Percentiles rank a stretch among this genome's conserved stretches.
Conservation (phyloP, 169 alveolate species). For the Plasmodium knowlesi region DNA sequence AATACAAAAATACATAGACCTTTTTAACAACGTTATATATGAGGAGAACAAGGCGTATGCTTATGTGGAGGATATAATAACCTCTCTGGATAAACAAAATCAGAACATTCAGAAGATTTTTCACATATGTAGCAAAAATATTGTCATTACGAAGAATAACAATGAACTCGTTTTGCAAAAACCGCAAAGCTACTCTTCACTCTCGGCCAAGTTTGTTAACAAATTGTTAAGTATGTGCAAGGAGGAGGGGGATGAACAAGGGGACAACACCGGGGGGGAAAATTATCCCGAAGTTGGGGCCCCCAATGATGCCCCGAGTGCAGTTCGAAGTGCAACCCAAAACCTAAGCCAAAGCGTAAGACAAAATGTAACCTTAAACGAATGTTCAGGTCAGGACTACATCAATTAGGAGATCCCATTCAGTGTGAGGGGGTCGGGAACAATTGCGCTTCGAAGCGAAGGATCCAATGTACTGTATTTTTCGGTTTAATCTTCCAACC, state of each 20-base stretch:
- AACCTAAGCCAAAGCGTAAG: neutral
- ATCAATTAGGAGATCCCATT: neutral
- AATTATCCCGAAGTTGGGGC: neutral
- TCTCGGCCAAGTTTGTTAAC: conserved; percentile 32
- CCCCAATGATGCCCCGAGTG: neutral
- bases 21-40: conserved; percentile 50
- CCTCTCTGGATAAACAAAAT: conserved; percentile 42
- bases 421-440: neutral
- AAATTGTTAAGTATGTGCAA: conserved; percentile 28
- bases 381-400: neutral
- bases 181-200: conserved; percentile 58
- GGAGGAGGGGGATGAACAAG: conserved; percentile 31
- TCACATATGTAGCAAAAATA: conserved; percentile 70
- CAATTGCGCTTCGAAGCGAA: neutral
- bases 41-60: conserved; percentile 64
- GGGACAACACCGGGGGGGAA: neutral
- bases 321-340: neutral
- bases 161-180: conserved; percentile 62
- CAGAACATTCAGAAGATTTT: conserved; percentile 57
- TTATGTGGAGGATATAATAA: conserved; percentile 30
- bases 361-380: conserved; percentile 3
- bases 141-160: conserved; percentile 71
- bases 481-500: neutral
- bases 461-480: neutral
- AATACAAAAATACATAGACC: conserved; percentile 61